Base-by-base conservation (phyloP, 73 alveolate species). In the Effrenium voratum region DNA sequence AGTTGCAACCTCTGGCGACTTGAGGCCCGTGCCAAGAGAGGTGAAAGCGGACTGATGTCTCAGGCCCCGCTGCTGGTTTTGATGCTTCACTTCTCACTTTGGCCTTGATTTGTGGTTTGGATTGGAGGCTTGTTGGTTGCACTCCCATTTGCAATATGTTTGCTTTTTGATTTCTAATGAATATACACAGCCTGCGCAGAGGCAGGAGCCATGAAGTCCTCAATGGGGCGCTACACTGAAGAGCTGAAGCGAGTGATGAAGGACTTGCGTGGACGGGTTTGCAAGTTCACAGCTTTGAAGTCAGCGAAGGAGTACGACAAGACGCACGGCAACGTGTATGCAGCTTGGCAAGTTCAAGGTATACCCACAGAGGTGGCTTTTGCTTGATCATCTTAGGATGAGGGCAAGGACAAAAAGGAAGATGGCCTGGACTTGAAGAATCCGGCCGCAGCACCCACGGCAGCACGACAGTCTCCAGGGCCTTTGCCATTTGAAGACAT, bases 171-270 rank as follows among this genome's bases (percentile, higher is more conserved):
- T n/a, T n/a, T n/a, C n/a, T n/a, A n/a, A n/a, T n/a, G n/a, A n/a
- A n/a, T n/a, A n/a, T n/a, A n/a, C n/a, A n/a, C n/a, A n/a, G n/a
- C n/a, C 30, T 38, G 24, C 10, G 75, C 45, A 45, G 28, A 90
- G 97, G 73, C 83, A 30, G 97, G 97, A 30, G 97, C 97, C 55
- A 90, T 90, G 97, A 90, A 90, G 45, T 55, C 97, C 38, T 90
- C 97, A 28, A 90, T 90, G 97, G 97, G 97, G 32, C 97, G 97
- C 57, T 90, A 90, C 97, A 90, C 97, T 12, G 97, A 90, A 32
- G 97, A 90, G 97, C 97, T 90, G 43, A 90, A 90, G 87, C 66
- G n/a, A 75, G 86, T 59, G 24, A 90, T 90, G 97, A 90, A 90
- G 97, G 97, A 90, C 94, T 2, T 32, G 45, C 63, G 26, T n/a